Evolutionary conservation across 345 rosid genomes (phyloP).

Genomic region (Atalantia buxifolia): DNA sequence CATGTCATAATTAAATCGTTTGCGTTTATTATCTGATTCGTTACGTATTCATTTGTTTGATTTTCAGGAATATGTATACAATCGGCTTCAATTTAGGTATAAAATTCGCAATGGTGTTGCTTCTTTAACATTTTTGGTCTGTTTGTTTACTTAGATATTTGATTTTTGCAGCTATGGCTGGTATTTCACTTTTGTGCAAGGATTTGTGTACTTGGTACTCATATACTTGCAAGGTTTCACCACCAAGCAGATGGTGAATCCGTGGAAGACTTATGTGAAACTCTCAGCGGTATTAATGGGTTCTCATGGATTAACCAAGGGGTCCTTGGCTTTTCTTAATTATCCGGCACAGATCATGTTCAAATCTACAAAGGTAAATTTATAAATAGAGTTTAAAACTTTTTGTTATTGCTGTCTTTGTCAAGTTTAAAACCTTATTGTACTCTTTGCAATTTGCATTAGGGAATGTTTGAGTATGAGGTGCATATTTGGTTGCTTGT

Average conservation of each 20-base stretch:
- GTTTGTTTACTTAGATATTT: neutral
- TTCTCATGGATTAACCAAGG: constrained; percentile 93
- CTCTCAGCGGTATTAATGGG: constrained; percentile 98
- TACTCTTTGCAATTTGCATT: neutral
- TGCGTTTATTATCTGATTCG: neutral
- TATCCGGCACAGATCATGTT: constrained; percentile 99
- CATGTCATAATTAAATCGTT: neutral
- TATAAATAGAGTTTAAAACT: neutral
- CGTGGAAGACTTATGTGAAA: constrained; percentile 91
- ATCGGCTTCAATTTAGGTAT: constrained; percentile 88
- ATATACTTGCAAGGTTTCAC: constrained; percentile 95
- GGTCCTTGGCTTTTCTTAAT: constrained; percentile 93
- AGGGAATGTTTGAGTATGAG: neutral
- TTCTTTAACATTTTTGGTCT: neutral
- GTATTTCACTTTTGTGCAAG: constrained; percentile 98
- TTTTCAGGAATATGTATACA: constrained; percentile 87
- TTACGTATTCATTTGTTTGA: neutral
- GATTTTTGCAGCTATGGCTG: constrained; percentile 75
- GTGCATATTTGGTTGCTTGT: neutral
- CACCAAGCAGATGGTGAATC: constrained; percentile 86
- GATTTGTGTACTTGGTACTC: constrained; percentile 82
- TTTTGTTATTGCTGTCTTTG: neutral
- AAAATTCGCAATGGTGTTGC: neutral
- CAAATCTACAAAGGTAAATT: constrained; percentile 88
- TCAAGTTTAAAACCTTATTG: neutral